A percentile compares a stretch with the other conserved stretches of the same genome.
phyloP scores from a whole-genome alignment of 345 rosid species.

The Stellera chamaejasme region DNA sequence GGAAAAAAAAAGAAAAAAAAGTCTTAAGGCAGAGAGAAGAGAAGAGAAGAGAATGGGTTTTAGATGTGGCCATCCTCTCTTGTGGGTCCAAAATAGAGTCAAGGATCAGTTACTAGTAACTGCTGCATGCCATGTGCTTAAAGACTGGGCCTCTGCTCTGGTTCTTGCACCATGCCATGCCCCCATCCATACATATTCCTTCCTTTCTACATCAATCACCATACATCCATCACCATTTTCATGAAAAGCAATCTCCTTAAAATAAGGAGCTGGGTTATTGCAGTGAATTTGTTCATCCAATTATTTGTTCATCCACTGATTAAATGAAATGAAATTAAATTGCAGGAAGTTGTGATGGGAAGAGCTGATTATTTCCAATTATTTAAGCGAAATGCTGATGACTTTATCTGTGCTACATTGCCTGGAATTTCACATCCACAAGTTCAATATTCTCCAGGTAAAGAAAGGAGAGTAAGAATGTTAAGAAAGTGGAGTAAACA shows the following conservation, averaged over 20 bases:
- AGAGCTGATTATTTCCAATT: constrained; percentile 77
- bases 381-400: constrained; percentile 90
- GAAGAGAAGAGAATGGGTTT: neutral
- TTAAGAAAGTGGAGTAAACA: too few relatives aligned
- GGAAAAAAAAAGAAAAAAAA: too few relatives aligned
- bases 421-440: constrained; percentile 92
- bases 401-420: constrained; percentile 77
- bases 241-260: constrained; percentile 5
- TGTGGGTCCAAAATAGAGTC: constrained; percentile 33
- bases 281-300: too few relatives aligned
- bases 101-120: constrained; percentile 14
- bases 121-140: constrained; percentile 44
- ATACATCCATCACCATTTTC: constrained; percentile 10
- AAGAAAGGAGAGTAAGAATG: neutral
- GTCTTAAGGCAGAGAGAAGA: neutral
- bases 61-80: constrained; percentile 10
- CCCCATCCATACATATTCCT: too few relatives aligned
- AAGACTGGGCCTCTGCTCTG: constrained; percentile 26
- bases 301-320: too few relatives aligned
- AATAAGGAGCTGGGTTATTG: too few relatives aligned
- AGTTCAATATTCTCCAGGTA: constrained; percentile 97
- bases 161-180: constrained; percentile 31
- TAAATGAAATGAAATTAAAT: neutral
- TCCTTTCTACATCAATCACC: constrained; percentile 9
- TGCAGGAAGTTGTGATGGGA: constrained; percentile 93